Conservation (phyloP, 148 eudicot species). For the Pharnaceum exiguum region DNA sequence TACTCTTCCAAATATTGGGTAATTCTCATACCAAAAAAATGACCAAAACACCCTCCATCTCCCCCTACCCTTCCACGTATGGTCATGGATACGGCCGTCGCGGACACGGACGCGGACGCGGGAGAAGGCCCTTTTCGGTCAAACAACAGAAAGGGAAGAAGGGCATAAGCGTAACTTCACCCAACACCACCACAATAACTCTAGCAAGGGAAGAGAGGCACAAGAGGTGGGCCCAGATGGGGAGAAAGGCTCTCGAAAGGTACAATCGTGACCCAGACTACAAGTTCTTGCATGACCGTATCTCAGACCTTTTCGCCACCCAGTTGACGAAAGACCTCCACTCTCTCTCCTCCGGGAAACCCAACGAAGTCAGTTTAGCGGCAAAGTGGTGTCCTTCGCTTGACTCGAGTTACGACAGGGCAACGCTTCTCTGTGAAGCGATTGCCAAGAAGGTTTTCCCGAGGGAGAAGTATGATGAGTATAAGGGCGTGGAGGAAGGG, state of each 20-base stretch:
- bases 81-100: no score
- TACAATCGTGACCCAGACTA: conserved; percentile 19
- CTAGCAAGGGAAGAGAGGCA: background rate
- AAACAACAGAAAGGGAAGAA: no score
- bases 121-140: no score
- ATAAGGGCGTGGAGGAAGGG: conserved; percentile 11
- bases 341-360: background rate
- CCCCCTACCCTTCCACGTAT: no score
- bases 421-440: conserved; percentile 22
- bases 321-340: conserved; percentile 4
- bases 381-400: conserved; percentile 30
- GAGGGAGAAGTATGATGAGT: background rate
- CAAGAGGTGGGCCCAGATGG: conserved; percentile 8
- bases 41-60: no score
- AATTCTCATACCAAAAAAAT: conserved; percentile 7
- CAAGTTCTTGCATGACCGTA: conserved; percentile 16
- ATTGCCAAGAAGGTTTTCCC: conserved; percentile 23
- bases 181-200: no score
- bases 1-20: conserved; percentile 19
- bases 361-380: conserved; percentile 11
- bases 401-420: conserved; percentile 13
- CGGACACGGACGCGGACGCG: no score
- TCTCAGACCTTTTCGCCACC: conserved; percentile 16
- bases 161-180: no score
- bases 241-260: conserved; percentile 2